Base-by-base conservation (phyloP, 345 rosid genomes). In the Cochlearia excelsa region DNA sequence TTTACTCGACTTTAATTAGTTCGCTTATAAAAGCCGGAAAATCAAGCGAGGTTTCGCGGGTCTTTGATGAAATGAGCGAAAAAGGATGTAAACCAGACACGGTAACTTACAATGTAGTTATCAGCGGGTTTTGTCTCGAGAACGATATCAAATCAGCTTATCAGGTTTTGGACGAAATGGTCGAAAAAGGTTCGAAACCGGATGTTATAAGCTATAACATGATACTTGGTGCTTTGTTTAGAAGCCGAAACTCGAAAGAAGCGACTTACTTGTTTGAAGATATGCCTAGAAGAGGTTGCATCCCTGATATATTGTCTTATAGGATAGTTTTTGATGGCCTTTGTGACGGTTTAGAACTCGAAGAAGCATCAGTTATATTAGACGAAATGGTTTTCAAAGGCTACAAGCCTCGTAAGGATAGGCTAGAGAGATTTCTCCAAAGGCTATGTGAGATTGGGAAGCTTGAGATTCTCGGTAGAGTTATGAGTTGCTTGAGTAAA, bases 381-480 rank as follows among this genome's bases (percentile, higher is more conserved):
- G 90, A 88, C 47, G 98, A 86, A 77, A 88, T 92, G 96, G 45
- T 82, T 45, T 84, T 84, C 62, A 88, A 88, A 76, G 93, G 87
- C 3, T 84, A 76, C 66, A 51, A 50, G 29, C 96, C 96, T 63
- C 81, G 55, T 61, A 42, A 55, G 27, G 71, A 66, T 40, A 74
- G 75, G 39, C 35, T 78, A 49, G 29, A 35, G 41, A 67, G 61
- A 33, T 79, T 74, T 64, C 67, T 90, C 37, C 70, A 73, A 8
- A 64, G 58, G 45, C 75, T 88, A 52, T 75, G 76, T 63, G 57
- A 71, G 68, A 67, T 54, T 64, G 80, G 68, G 57, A 64, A 77
- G 55, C 23, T 52, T 57, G 69, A 79, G 30, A 65, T 74, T 61
- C 67, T 85, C 28, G 44, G 70, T 31, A 61, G 58, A 10, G 85